Evolutionary conservation across 2,329 filamentous ascomycete species (phyloP).

Genomic region (Claviceps maximensis): DNA sequence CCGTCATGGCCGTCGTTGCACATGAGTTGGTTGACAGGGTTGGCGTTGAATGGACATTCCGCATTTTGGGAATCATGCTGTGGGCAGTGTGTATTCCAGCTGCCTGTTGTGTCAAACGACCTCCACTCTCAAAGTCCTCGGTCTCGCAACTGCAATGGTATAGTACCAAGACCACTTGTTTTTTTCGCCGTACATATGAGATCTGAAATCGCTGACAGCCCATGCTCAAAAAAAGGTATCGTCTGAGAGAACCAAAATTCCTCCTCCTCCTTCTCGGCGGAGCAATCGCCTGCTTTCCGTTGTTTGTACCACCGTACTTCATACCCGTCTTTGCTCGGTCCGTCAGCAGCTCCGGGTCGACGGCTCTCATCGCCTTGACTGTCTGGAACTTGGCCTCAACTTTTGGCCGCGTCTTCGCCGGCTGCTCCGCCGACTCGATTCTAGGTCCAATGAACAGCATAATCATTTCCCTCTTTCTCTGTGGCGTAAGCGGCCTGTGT

Average conservation of each 20-base stretch:
- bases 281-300: slow-evolving; percentile 13
- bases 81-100: slow-evolving; percentile 17
- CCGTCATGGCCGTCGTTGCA: slow-evolving; percentile 14
- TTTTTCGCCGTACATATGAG: not conserved
- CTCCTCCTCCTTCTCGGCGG: slow-evolving; percentile 13
- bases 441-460: slow-evolving; percentile 16
- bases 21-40: slow-evolving; percentile 11
- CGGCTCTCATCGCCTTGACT: slow-evolving; percentile 11
- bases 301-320: slow-evolving; percentile 17
- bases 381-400: slow-evolving; percentile 17
- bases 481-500: slow-evolving; percentile 12
- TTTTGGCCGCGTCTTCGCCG: slow-evolving; percentile 14
- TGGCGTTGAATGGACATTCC: slow-evolving; percentile 16
- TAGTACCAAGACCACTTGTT: not conserved
- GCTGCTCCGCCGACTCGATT: slow-evolving; percentile 13
- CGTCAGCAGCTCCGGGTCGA: slow-evolving; percentile 11
- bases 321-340: slow-evolving; percentile 15
- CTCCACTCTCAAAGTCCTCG: slow-evolving; percentile 2
- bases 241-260: slow-evolving; percentile 13
- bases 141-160: slow-evolving; percentile 14
- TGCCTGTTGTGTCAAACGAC: slow-evolving; percentile 12
- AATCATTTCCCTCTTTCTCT: slow-evolving; percentile 13
- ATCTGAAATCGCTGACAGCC: not conserved
- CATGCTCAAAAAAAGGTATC: slow-evolving; percentile 11
- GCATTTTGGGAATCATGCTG: slow-evolving; percentile 14